phyloP scores from a whole-genome alignment of 768 basidiomycete genomes.

The Hypholoma fasciculare region DNA sequence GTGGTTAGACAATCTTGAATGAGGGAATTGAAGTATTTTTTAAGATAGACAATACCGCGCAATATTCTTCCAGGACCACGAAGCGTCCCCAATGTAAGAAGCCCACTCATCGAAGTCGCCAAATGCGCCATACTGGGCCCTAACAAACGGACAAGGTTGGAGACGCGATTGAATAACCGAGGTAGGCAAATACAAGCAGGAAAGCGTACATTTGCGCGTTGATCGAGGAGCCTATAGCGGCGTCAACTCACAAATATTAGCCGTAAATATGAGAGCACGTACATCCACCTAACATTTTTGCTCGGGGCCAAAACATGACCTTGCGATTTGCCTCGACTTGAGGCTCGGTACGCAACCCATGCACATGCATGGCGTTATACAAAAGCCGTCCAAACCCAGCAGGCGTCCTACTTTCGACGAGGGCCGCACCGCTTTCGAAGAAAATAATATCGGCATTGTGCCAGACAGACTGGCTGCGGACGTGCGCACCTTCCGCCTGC shows the following conservation, averaged over 20 bases:
- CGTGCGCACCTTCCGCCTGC: constrained; percentile 53
- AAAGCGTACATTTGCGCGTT: constrained; percentile 52
- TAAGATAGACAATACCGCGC: constrained; percentile 30
- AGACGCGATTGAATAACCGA: background rate
- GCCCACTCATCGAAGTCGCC: constrained; percentile 74
- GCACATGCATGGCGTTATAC: constrained; percentile 41
- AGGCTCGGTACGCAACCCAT: constrained; percentile 52
- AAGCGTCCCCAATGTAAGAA: constrained; percentile 47
- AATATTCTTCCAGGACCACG: constrained; percentile 62
- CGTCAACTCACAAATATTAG: background rate
- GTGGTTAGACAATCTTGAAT: background rate
- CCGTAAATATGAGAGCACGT: constrained; percentile 22
- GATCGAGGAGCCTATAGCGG: constrained; percentile 54
- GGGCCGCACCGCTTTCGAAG: constrained; percentile 38
- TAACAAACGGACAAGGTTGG: constrained; percentile 3
- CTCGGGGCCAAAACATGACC: constrained; percentile 65
- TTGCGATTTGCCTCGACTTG: constrained; percentile 47
- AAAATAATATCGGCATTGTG: background rate
- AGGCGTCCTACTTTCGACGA: constrained; percentile 42
- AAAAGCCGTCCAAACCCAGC: constrained; percentile 40
- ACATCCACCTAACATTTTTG: constrained; percentile 70
- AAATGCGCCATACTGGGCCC: constrained; percentile 68
- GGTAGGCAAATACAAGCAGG: background rate
- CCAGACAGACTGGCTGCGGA: background rate
- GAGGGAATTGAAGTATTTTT: background rate